These are phyloP conservation scores for Fibroporia radiculosa DNA, from an alignment of 768 basidiomycete genomes.

Conservation along the genomic window DNA sequence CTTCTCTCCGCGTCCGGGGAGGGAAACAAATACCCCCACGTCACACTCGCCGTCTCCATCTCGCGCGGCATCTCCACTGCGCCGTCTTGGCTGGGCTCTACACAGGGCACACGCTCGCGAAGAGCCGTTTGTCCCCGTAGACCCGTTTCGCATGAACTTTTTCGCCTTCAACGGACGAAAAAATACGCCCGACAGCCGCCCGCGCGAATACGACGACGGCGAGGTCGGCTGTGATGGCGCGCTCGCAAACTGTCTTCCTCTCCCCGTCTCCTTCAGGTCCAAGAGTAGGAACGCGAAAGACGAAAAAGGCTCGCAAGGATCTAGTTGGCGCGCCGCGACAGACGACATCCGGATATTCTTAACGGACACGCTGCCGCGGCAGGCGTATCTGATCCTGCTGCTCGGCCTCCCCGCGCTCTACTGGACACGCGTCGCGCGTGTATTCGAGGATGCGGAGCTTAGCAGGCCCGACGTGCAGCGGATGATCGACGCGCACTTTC, in stretches of 20 bases:
- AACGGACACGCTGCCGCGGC: slow-evolving; percentile 33
- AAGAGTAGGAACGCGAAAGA: background rate
- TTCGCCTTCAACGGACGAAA: slow-evolving; percentile 14
- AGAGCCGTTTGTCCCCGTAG: slow-evolving; percentile 29
- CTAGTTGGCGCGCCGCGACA: slow-evolving; percentile 12
- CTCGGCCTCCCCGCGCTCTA: slow-evolving; percentile 73
- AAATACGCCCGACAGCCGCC: slow-evolving; percentile 6
- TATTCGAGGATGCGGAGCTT: slow-evolving; percentile 74
- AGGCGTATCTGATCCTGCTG: slow-evolving; percentile 39
- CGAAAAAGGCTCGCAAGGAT: background rate
- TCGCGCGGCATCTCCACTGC: slow-evolving; percentile 47
- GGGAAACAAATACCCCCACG: slow-evolving; percentile 20
- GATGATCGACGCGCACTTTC: slow-evolving; percentile 26
- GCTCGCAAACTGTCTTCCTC: slow-evolving; percentile 12
- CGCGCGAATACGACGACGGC: slow-evolving; percentile 3
- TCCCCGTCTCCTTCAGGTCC: slow-evolving; percentile 4
- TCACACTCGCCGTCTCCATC: slow-evolving; percentile 28
- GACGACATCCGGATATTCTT: slow-evolving; percentile 19
- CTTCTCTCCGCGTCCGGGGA: slow-evolving; percentile 14
- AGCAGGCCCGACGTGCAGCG: slow-evolving; percentile 60
- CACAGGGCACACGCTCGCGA: slow-evolving; percentile 39
- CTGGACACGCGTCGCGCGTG: slow-evolving; percentile 67
- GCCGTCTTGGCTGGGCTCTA: slow-evolving; percentile 48
- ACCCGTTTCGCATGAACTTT: slow-evolving; percentile 26
- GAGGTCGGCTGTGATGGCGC: slow-evolving; percentile 8